Evolutionary conservation across 352 stramenopile species (phyloP).

Genomic region (Peronosclerospora sorghi): DNA sequence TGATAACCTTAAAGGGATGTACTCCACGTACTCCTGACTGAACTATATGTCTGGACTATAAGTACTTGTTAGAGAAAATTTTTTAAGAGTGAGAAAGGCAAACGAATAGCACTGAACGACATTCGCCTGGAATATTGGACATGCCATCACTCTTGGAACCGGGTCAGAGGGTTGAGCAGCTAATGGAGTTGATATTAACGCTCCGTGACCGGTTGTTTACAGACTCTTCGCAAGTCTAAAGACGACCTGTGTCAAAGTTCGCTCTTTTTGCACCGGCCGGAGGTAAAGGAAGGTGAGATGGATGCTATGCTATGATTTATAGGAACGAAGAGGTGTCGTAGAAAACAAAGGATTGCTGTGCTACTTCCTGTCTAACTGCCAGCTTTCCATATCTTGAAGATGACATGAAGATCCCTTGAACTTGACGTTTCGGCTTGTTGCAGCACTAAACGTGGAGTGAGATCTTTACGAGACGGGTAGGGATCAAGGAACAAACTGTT

Average conservation of each 20-base stretch:
- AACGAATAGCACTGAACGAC: slow-evolving; percentile 37
- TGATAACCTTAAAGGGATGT: background rate
- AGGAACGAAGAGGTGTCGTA: too few relatives aligned
- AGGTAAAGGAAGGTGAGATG: slow-evolving; percentile 5
- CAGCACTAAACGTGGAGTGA: too few relatives aligned
- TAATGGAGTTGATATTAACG: slow-evolving; percentile 67
- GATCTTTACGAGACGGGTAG: too few relatives aligned
- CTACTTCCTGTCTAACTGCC: too few relatives aligned
- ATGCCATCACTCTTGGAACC: slow-evolving; percentile 48
- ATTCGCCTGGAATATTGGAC: slow-evolving; percentile 62
- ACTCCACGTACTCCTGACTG: too few relatives aligned
- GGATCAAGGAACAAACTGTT: too few relatives aligned
- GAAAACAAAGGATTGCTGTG: too few relatives aligned
- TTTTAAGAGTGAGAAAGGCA: slow-evolving; percentile 62
- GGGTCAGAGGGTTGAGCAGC: slow-evolving; percentile 74
- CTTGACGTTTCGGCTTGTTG: too few relatives aligned
- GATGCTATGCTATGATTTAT: background rate
- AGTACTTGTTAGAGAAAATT: slow-evolving; percentile 48
- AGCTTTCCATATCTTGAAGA: too few relatives aligned
- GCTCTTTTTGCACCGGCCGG: slow-evolving; percentile 27
- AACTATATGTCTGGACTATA: slow-evolving; percentile 19
- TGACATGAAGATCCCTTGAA: too few relatives aligned
- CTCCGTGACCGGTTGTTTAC: slow-evolving; percentile 53
- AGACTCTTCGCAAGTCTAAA: slow-evolving; percentile 29
- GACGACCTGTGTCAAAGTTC: slow-evolving; percentile 48